phyloP scores from a whole-genome alignment of 345 rosid species.

The Salix koriyanagi region DNA sequence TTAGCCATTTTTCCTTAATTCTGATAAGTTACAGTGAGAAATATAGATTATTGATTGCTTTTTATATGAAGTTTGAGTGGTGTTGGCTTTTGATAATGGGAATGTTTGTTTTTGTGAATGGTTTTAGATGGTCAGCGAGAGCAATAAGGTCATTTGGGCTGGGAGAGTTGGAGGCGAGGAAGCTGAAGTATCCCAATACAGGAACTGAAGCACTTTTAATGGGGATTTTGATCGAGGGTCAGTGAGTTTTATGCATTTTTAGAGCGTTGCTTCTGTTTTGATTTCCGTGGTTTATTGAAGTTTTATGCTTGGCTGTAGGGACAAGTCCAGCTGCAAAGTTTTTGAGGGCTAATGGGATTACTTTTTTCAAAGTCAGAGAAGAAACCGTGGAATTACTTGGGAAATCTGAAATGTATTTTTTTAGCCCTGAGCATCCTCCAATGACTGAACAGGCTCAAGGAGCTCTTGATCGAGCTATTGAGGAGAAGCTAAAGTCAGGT shows the following conservation, averaged over 20 bases:
- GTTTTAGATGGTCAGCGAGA: slow-evolving; percentile 84
- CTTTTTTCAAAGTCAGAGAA: slow-evolving; percentile 65
- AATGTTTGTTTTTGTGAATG: not conserved
- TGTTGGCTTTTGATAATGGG: not conserved
- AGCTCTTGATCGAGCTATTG: slow-evolving; percentile 83
- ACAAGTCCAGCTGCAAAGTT: slow-evolving; percentile 84
- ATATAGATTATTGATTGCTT: not conserved
- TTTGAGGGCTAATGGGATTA: slow-evolving; percentile 73
- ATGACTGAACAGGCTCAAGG: slow-evolving; percentile 76
- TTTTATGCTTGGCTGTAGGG: slow-evolving; percentile 35
- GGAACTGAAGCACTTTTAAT: slow-evolving; percentile 82
- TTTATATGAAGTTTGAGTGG: not conserved
- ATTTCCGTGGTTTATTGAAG: not conserved
- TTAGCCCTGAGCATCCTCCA: slow-evolving; percentile 84
- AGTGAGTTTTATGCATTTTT: slow-evolving; percentile 15
- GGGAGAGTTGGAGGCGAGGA: slow-evolving; percentile 89
- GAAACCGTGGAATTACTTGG: slow-evolving; percentile 72
- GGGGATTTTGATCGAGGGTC: slow-evolving; percentile 94
- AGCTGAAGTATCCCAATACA: slow-evolving; percentile 71
- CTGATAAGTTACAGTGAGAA: not conserved
- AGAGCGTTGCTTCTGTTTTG: not conserved
- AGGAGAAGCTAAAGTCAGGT: slow-evolving; percentile 89
- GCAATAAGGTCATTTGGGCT: slow-evolving; percentile 73
- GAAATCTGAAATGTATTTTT: slow-evolving; percentile 65
- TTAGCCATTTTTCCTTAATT: slow-evolving; percentile 22